phyloP scores from a whole-genome alignment of 306 rosid genomes.

The Cicer pinnatifidum region DNA sequence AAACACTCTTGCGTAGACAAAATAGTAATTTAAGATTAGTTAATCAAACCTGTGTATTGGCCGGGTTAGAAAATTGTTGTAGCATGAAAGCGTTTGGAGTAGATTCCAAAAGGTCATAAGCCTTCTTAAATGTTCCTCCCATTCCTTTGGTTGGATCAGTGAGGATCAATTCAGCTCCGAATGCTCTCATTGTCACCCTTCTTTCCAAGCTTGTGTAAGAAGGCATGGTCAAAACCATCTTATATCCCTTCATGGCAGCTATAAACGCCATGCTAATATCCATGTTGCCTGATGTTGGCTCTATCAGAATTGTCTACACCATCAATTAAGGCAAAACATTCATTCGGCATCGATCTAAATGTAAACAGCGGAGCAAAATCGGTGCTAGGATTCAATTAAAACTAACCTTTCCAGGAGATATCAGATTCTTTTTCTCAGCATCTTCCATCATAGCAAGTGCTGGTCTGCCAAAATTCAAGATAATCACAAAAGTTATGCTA shows the following conservation, averaged over 20 bases:
- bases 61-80: conserved; percentile 90
- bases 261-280: conserved; percentile 73
- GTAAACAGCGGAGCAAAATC: conserved; percentile 4
- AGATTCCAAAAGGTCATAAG: conserved; percentile 74
- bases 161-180: conserved; percentile 85
- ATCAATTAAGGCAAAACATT: conserved; percentile 23
- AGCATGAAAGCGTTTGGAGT: conserved; percentile 85
- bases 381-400: background rate
- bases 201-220: conserved; percentile 56
- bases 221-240: conserved; percentile 80
- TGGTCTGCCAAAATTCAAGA: conserved; percentile 41
- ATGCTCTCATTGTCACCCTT: conserved; percentile 66
- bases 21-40: background rate
- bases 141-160: conserved; percentile 76
- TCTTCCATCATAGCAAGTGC: conserved; percentile 54
- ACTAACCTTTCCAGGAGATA: conserved; percentile 55
- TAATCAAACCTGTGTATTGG: conserved; percentile 79
- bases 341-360: background rate
- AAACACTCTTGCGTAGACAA: too few relatives aligned
- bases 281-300: conserved; percentile 95
- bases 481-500: conserved; percentile 13
- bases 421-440: conserved; percentile 56
- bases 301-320: conserved; percentile 72
- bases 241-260: conserved; percentile 84
- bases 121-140: conserved; percentile 82